phyloP scores from a whole-genome alignment of 768 basidiomycete genomes.

The Imleria badia region DNA sequence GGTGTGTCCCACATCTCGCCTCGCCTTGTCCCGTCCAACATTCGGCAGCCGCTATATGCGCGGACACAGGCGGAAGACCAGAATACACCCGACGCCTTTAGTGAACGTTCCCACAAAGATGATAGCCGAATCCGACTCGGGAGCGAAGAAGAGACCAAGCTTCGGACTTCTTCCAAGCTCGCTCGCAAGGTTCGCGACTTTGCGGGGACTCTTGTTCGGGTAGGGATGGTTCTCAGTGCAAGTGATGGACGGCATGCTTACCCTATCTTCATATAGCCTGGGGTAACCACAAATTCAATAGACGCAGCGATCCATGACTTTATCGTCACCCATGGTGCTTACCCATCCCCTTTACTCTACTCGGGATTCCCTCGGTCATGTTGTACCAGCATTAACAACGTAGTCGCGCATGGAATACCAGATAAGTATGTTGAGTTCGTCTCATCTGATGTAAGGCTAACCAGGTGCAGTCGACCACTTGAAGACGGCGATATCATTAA shows the following conservation, averaged over 20 bases:
- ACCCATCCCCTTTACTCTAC: constrained; percentile 85
- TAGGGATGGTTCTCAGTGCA: constrained; percentile 22
- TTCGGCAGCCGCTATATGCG: constrained; percentile 55
- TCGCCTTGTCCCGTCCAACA: constrained; percentile 55
- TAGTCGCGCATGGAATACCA: constrained; percentile 87
- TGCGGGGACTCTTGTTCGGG: constrained; percentile 53
- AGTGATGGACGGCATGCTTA: neutral
- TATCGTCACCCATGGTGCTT: constrained; percentile 67
- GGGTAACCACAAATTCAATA: constrained; percentile 71
- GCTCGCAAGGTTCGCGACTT: constrained; percentile 58
- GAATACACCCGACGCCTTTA: neutral
- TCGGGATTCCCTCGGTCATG: constrained; percentile 50
- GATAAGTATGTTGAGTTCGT: constrained; percentile 62
- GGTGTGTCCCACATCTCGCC: constrained; percentile 61
- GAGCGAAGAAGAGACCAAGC: constrained; percentile 47
- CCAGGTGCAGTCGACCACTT: constrained; percentile 67
- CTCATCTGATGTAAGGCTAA: neutral
- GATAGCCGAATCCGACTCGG: constrained; percentile 50
- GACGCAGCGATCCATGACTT: constrained; percentile 72
- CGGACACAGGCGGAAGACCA: constrained; percentile 8
- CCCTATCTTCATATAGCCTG: constrained; percentile 43
- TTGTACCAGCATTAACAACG: constrained; percentile 79
- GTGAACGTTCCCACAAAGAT: constrained; percentile 2
- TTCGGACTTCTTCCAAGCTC: constrained; percentile 55
- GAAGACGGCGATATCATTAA: constrained; percentile 86